Conservation (phyloP, 352 stramenopile species). For the Peronospora belbahrii region DNA sequence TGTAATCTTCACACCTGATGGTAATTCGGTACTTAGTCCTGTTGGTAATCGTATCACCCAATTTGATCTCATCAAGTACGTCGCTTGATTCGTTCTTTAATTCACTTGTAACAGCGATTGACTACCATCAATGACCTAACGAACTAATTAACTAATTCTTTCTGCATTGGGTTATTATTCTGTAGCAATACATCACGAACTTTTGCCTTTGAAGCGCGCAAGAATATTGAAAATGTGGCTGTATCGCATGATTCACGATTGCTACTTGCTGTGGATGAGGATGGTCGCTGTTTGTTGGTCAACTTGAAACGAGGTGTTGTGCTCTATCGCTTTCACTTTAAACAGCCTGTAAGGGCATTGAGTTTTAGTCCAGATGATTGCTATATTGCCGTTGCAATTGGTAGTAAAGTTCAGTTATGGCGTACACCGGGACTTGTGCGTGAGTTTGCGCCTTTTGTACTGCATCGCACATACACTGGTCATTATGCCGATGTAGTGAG, state of each 20-base stretch:
- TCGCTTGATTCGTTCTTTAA: constrained; percentile 1
- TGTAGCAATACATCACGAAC: constrained; percentile 80
- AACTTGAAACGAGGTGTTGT: constrained; percentile 86
- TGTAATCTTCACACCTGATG: constrained; percentile 88
- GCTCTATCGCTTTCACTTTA: constrained; percentile 93
- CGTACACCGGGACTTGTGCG: constrained; percentile 72
- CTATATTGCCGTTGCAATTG: constrained; percentile 84
- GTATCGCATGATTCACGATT: constrained; percentile 86
- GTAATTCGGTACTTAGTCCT: constrained; percentile 88
- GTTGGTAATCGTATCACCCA: constrained; percentile 92
- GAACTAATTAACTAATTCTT: too few relatives aligned
- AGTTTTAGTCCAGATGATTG: constrained; percentile 86
- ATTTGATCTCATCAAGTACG: constrained; percentile 90
- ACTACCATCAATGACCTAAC: too few relatives aligned
- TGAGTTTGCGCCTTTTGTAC: constrained; percentile 88
- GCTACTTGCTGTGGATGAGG: constrained; percentile 85
- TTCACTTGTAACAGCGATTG: too few relatives aligned
- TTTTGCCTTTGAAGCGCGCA: constrained; percentile 88
- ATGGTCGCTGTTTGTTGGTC: constrained; percentile 86
- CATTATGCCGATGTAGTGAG: constrained; percentile 86
- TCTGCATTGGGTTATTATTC: not conserved
- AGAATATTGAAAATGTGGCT: constrained; percentile 83
- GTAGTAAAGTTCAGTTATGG: constrained; percentile 91
- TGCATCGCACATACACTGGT: constrained; percentile 83
- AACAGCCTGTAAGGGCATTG: constrained; percentile 80